These are phyloP conservation scores for Phytophthora boehmeriae DNA, from an alignment of 352 stramenopile genomes.

Conservation along the genomic window DNA sequence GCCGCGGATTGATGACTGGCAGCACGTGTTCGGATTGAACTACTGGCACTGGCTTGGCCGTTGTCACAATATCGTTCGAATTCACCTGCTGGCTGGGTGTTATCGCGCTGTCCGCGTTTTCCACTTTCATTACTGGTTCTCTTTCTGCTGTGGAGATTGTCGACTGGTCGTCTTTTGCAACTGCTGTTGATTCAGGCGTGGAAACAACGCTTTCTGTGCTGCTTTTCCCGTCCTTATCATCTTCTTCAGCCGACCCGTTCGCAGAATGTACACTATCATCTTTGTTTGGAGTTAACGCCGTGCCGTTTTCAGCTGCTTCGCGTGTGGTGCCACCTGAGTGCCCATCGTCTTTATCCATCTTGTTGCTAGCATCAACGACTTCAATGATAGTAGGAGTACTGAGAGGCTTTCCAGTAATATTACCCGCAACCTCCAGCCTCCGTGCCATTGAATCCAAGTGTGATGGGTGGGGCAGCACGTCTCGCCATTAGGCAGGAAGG, in stretches of 20 bases:
- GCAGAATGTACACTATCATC: background rate
- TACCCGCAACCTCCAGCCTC: constrained; percentile 23
- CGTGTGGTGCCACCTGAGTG: background rate
- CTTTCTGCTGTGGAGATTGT: background rate
- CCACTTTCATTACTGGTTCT: background rate
- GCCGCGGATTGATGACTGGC: constrained; percentile 51
- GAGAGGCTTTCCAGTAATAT: background rate
- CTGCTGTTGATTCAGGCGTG: background rate
- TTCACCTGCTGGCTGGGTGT: background rate
- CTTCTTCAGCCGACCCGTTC: background rate
- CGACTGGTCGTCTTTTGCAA: background rate
- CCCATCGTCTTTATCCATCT: background rate
- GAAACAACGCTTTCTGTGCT: background rate
- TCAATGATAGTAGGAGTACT: background rate
- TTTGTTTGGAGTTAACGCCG: background rate
- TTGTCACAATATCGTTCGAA: constrained; percentile 1
- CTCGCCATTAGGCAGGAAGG: constrained; percentile 73
- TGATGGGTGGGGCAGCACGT: constrained; percentile 61
- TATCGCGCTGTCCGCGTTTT: background rate
- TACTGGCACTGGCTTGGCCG: background rate
- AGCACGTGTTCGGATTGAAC: constrained; percentile 31
- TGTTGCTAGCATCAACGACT: background rate
- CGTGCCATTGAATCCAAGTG: constrained; percentile 62
- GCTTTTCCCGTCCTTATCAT: background rate
- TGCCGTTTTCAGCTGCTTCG: background rate